phyloP scores from a whole-genome alignment of 2,329 filamentous ascomycete genomes.

The Hortaea werneckii region DNA sequence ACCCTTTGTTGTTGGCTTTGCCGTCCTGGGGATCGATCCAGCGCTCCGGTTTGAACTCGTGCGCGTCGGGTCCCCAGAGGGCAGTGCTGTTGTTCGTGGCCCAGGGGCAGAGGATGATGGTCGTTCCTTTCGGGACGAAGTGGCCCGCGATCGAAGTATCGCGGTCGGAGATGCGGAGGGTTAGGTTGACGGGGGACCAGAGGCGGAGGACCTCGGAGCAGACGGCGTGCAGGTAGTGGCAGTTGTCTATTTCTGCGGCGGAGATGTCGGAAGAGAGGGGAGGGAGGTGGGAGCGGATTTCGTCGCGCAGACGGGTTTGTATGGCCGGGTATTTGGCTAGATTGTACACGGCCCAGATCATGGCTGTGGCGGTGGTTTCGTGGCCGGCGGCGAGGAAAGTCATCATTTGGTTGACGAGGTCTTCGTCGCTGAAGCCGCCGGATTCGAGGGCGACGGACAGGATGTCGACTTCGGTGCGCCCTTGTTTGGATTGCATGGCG shows the following conservation, averaged over 20 bases:
- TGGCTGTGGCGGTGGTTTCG: slow-evolving; percentile 45
- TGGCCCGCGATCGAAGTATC: slow-evolving; percentile 58
- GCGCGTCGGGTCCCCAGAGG: slow-evolving; percentile 69
- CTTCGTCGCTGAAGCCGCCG: slow-evolving; percentile 64
- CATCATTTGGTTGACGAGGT: slow-evolving; percentile 83
- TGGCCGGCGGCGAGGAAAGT: slow-evolving; percentile 69
- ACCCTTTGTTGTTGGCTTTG: slow-evolving; percentile 53
- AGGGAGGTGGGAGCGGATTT: slow-evolving; percentile 39
- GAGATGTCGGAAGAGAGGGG: slow-evolving; percentile 36
- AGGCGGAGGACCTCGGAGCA: slow-evolving; percentile 68
- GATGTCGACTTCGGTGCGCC: slow-evolving; percentile 59
- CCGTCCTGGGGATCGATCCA: slow-evolving; percentile 52
- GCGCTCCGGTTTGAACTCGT: slow-evolving; percentile 66
- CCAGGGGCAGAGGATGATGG: slow-evolving; percentile 53
- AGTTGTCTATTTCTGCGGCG: slow-evolving; percentile 53
- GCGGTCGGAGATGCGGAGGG: slow-evolving; percentile 53
- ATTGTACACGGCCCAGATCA: slow-evolving; percentile 46
- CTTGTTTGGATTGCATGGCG: slow-evolving; percentile 33
- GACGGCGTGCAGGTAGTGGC: slow-evolving; percentile 73
- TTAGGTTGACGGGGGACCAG: slow-evolving; percentile 61
- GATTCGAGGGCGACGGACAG: slow-evolving; percentile 69
- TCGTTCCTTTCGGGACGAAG: slow-evolving; percentile 59
- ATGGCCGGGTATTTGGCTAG: slow-evolving; percentile 40
- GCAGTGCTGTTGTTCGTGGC: slow-evolving; percentile 59
- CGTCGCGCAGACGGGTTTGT: slow-evolving; percentile 40